Percentiles rank a stretch among this genome's conserved stretches.
These are phyloP conservation scores for Colletotrichum orchidophilum DNA, from an alignment of 2,329 filamentous ascomycete genomes.

Conservation along the genomic window DNA sequence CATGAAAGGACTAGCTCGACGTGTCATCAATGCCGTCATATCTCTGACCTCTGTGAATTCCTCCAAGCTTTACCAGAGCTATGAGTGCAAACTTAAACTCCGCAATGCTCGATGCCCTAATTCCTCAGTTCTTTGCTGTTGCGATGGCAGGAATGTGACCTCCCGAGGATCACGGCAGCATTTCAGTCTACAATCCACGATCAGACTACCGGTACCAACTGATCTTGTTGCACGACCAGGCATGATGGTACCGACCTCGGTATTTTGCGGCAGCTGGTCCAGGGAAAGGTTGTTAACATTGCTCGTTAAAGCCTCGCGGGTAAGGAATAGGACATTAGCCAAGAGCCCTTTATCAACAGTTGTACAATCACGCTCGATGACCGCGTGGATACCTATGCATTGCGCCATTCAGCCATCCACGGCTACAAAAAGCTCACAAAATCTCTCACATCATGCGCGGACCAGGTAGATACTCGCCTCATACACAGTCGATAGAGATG, in stretches of 20 bases:
- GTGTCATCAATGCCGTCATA: conserved; percentile 8
- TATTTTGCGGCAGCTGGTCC: not conserved
- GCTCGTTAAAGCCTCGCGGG: not conserved
- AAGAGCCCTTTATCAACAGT: not conserved
- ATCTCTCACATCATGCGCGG: no score
- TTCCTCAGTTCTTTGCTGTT: not conserved
- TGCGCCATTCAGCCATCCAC: no score
- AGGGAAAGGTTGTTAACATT: not conserved
- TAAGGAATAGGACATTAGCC: not conserved
- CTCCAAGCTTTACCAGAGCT: not conserved
- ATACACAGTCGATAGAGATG: no score
- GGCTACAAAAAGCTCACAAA: no score
- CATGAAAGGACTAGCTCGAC: not conserved
- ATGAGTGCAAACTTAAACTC: not conserved
- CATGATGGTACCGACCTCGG: not conserved
- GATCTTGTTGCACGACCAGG: not conserved
- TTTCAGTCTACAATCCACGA: not conserved
- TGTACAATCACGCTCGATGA: not conserved
- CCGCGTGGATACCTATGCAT: no score
- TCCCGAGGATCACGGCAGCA: not conserved
- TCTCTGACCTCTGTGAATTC: not conserved
- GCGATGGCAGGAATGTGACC: not conserved
- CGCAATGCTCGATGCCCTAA: not conserved
- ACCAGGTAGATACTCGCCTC: no score
- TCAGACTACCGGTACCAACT: not conserved